phyloP scores from a whole-genome alignment of 805 yeast species.

The Ogataea minuta region DNA sequence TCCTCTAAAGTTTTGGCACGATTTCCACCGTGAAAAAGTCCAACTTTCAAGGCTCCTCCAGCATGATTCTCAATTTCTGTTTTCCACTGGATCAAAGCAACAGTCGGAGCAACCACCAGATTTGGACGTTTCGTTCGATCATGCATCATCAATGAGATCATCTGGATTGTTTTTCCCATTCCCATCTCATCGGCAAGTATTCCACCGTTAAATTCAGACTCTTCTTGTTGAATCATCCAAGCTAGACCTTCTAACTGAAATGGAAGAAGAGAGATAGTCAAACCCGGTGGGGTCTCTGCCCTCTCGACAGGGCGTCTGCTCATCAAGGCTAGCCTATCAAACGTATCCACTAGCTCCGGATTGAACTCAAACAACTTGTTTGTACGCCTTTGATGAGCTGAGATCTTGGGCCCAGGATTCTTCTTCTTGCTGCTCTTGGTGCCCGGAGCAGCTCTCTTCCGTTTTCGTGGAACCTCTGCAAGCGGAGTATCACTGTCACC shows the following conservation, averaged over 20 bases:
- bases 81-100: constrained; percentile 98
- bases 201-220: constrained; percentile 78
- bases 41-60: constrained; percentile 61
- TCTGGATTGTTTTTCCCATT: constrained; percentile 98
- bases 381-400: constrained; percentile 70
- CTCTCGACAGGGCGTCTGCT: constrained; percentile 48
- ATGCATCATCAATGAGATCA: constrained; percentile 79
- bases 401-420: constrained; percentile 42
- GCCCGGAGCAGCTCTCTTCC: constrained; percentile 25
- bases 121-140: constrained; percentile 70
- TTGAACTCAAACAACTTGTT: constrained; percentile 67
- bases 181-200: constrained; percentile 99
- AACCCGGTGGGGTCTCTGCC: constrained; percentile 75
- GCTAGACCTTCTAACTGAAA: constrained; percentile 91
- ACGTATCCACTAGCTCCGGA: constrained; percentile 73
- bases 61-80: constrained; percentile 88
- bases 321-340: constrained; percentile 55
- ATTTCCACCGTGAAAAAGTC: constrained; percentile 83
- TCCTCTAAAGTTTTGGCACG: constrained; percentile 59
- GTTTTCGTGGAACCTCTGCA: constrained; percentile 13
- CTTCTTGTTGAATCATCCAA: constrained; percentile 86
- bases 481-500: constrained; percentile 23
- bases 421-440: constrained; percentile 18
- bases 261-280: constrained; percentile 74
- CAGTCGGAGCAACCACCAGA: constrained; percentile 95